Percentiles rank a stretch among this genome's conserved stretches.
Conservation (phyloP, 257 asterid genomes). For the Fraxinus americana region DNA sequence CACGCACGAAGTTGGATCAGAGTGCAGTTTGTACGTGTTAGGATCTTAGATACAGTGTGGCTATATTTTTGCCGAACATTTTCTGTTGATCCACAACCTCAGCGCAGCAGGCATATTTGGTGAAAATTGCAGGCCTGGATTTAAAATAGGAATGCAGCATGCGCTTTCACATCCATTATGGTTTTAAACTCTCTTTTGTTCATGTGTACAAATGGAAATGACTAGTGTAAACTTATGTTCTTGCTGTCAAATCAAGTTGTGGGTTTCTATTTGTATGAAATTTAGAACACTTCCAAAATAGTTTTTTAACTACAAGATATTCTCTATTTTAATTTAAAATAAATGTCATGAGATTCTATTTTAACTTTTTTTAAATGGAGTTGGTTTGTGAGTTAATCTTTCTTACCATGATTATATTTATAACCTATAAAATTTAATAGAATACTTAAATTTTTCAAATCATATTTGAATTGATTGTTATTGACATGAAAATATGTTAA, state of each 20-base stretch:
- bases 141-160: not conserved
- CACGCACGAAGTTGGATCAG: conserved; percentile 30
- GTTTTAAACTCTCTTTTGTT: not conserved
- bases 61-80: not conserved
- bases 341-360: no score
- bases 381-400: no score
- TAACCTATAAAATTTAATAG: no score
- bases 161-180: not conserved
- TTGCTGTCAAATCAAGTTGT: not conserved
- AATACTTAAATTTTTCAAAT: no score
- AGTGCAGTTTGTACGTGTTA: conserved; percentile 22
- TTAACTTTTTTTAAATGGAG: no score
- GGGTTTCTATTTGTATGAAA: not conserved
- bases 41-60: not conserved
- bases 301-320: no score
- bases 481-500: no score
- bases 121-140: not conserved
- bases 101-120: not conserved
- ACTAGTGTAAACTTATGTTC: not conserved
- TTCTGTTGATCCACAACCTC: not conserved
- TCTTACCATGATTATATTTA: no score
- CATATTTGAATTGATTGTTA: no score
- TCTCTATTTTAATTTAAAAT: not conserved
- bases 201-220: conserved; percentile 19
- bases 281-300: not conserved